Evolutionary conservation across 805 yeast species (phyloP), one percentile per base, ranked within the genome.

Genomic region (Spathaspora boniae): DNA sequence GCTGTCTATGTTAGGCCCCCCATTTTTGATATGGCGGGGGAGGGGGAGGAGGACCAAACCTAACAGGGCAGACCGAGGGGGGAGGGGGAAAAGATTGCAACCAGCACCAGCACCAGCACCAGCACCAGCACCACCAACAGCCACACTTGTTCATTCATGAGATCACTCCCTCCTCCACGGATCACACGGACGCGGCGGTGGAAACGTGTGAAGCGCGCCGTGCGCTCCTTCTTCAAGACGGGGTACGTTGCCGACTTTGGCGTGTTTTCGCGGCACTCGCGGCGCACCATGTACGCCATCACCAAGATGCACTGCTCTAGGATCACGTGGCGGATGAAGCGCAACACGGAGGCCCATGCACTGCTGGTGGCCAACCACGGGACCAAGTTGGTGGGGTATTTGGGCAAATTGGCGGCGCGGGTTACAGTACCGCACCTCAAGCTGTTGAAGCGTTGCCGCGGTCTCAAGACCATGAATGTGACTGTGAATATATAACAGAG

Each of bases 151-250:
- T n/a, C n/a, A n/a, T n/a, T n/a, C 16, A 61, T 60, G 54, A 70
- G 74, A 44, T 56, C 61, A 1, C 42, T 61, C 9, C 68, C 68
- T 16, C 63, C 63, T 3, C 68, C 68, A 8, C 38, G 66, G 31
- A 43, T 57, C 12, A 60, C 68, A 4, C 42, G 58, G 16, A 48
- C 51, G 23, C 33, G 68, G 40, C 44, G 56, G 29, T 60, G 63
- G 64, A 47, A 46, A 34, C 33, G 66, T 31, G 40, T 60, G 32
- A 54, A 54, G 36, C 35, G 62, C 15, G 57, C 64, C 1, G 20
- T 60, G 8, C 40, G 39, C 25, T 58, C 37, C 17, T 58, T 56
- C 31, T 51, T 56, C 47, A 48, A 37, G 25, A 59, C 48, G 21
- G 66, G 60, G 17, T 44, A 42, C 33, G 44, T 53, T 31, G 38